Evolutionary conservation across 768 basidiomycete species (phyloP).

Genomic region (Suillus occidentalis): DNA sequence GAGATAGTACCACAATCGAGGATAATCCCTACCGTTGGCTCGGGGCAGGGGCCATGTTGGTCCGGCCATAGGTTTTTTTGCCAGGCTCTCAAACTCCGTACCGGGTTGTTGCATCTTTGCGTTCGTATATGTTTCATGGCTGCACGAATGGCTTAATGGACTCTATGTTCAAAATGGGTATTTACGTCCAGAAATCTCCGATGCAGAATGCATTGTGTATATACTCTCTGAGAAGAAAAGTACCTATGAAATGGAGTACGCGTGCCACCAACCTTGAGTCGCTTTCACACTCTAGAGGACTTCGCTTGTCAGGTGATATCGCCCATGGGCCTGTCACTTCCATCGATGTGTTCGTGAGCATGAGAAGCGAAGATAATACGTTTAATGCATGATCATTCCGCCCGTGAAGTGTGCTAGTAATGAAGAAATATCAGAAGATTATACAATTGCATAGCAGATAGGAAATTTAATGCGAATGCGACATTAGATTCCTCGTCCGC

Average conservation of each 20-base stretch:
- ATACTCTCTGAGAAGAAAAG: not conserved
- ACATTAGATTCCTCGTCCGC: constrained; percentile 69
- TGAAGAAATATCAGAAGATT: not conserved
- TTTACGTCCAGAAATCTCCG: too few species aligned
- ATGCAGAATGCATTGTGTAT: too few species aligned
- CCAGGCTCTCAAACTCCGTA: too few species aligned
- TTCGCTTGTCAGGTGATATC: not conserved
- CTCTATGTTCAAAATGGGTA: too few species aligned
- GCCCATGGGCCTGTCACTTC: not conserved
- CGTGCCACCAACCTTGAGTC: not conserved
- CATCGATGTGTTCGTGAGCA: not conserved
- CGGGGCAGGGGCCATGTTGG: too few species aligned
- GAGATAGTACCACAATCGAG: too few species aligned
- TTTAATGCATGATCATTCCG: not conserved
- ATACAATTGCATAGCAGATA: not conserved
- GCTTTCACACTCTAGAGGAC: not conserved
- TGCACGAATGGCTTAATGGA: too few species aligned
- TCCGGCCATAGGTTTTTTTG: too few species aligned
- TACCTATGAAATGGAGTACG: not conserved
- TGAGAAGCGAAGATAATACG: not conserved
- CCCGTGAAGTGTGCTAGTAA: not conserved
- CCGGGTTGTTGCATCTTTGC: too few species aligned
- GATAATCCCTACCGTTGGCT: too few species aligned
- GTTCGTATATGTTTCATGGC: too few species aligned
- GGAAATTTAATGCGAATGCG: constrained; percentile 1